Base-by-base conservation (phyloP, 2,329 filamentous ascomycete species). In the Aspergillus costaricaensis region DNA sequence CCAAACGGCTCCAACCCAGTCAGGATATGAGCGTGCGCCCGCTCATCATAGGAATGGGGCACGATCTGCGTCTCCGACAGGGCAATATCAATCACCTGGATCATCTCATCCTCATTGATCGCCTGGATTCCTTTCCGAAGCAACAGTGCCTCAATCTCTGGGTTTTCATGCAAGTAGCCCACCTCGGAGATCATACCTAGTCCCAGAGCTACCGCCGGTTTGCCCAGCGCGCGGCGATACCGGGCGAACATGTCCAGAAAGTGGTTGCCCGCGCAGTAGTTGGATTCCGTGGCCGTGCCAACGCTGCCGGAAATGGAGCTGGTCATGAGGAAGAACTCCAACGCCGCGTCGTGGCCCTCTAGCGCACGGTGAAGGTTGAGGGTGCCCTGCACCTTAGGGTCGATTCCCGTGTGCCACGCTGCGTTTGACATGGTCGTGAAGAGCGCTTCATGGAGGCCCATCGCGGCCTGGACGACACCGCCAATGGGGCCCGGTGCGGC, bases 71-170 rank as follows among this genome's bases (percentile, higher is more conserved):
- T 17, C 4, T 43, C 17, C 2, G 27, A 19, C 2, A 59, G 52
- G 5, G 52, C 52, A 12, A 57, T 32, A 38, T 61, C 59, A 8
- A 63, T 23, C 25, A 68, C 25, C 25, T 58, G 59, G 1, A 61
- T 36, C 1, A 62, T 23, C 9, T 62, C 60, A 9, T 56, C 53
- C 12, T 59, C 57, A 4, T 21, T 58, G 8, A 59, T 41, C 3
- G 57, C 10, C 8, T 48, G 47, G 10, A 62, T 49, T 1, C 57
- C 60, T 41, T 56, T 59, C 1, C 60, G 52, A 5, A 57, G 32
- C 0, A 62, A 19, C 12, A 59, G 21, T 0, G 27, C 57, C n/a
- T 59, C 52, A n/a, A 59, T 57, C 32, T 63, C 51, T 10, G 58
- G 61, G 21, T 52, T 48, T 8, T 59, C 36, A 21, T 43, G 27